Percentiles rank a stretch among this genome's conserved stretches.
Conservation (phyloP, 768 basidiomycete species). For the Serendipita sp. region DNA sequence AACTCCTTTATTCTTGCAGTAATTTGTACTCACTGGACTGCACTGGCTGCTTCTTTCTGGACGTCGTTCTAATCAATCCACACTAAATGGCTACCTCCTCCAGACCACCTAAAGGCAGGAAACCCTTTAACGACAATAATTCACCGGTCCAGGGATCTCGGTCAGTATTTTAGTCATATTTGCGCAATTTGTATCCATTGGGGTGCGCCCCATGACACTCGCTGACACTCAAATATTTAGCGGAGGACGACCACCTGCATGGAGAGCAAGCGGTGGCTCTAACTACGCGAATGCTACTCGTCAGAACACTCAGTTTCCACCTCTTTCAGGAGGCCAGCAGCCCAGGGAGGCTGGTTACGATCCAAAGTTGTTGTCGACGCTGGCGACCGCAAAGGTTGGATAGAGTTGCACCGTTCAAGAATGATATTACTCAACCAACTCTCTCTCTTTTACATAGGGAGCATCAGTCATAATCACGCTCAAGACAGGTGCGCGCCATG, state of each 20-base stretch:
- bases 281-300: background rate
- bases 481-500: conserved; percentile 54
- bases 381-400: background rate
- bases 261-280: background rate
- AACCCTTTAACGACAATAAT: background rate
- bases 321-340: background rate
- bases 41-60: background rate
- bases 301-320: background rate
- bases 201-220: background rate
- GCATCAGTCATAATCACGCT: conserved; percentile 63
- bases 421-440: background rate
- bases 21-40: background rate
- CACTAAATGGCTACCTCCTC: conserved; percentile 2
- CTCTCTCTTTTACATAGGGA: conserved; percentile 29
- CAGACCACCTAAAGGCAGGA: conserved; percentile 1
- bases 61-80: background rate
- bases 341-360: conserved; percentile 4
- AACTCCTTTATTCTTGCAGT: background rate
- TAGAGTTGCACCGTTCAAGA: background rate
- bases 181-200: background rate
- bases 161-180: background rate
- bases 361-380: conserved; percentile 1
- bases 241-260: background rate
- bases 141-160: background rate
- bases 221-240: background rate